These are phyloP conservation scores for Fusarium verticillioides DNA, from an alignment of 2,329 filamentous ascomycete genomes.

Conservation along the genomic window DNA sequence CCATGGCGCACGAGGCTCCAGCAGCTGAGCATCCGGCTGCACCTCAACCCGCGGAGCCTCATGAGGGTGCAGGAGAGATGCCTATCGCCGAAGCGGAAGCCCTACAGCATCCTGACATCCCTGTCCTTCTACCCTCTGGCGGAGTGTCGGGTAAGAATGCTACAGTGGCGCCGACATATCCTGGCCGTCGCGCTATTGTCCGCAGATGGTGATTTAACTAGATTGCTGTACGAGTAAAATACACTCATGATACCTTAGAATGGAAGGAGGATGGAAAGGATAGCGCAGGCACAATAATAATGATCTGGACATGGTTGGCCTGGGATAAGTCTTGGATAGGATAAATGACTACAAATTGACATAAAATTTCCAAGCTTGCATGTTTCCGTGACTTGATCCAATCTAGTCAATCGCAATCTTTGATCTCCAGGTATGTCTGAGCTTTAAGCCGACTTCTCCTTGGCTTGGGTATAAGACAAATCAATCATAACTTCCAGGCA, in stretches of 20 bases:
- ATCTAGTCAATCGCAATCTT: neutral
- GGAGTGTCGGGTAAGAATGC: neutral
- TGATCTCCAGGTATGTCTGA: too few species aligned
- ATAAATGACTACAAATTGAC: conserved; percentile 15
- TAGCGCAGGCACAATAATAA: conserved; percentile 13
- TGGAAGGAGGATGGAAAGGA: neutral
- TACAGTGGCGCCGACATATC: conserved; percentile 4
- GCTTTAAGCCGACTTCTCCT: neutral
- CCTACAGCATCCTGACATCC: neutral
- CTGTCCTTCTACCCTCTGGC: conserved; percentile 2
- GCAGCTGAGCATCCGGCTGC: neutral
- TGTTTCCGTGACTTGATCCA: neutral
- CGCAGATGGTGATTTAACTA: conserved; percentile 5
- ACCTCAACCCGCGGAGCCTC: neutral
- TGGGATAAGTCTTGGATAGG: conserved; percentile 22
- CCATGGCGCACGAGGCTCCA: neutral
- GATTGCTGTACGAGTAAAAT: neutral
- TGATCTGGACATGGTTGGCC: conserved; percentile 11
- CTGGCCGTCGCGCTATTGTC: conserved; percentile 15
- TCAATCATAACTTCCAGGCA: neutral
- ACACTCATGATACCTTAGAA: neutral
- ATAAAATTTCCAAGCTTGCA: neutral
- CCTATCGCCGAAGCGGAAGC: conserved; percentile 11
- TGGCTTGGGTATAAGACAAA: neutral
- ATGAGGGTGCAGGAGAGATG: conserved; percentile 2